A percentile compares a stretch with the other conserved stretches of the same genome.
These are phyloP conservation scores for Pythium biforme DNA, from an alignment of 352 stramenopile species.

Conservation along the genomic window DNA sequence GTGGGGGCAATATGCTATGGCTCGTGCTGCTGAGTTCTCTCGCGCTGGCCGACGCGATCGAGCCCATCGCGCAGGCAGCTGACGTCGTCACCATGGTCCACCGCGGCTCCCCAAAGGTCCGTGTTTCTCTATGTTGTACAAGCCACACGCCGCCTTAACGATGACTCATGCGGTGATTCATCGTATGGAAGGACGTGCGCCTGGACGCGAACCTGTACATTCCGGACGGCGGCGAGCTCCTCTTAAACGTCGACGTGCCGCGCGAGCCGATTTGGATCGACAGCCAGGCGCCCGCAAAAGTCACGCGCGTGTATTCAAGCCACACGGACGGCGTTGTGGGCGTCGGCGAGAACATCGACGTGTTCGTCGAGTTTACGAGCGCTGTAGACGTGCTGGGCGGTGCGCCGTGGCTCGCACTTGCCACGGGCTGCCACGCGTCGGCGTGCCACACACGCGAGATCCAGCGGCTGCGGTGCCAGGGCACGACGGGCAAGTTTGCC, in stretches of 20 bases:
- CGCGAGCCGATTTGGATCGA: slow-evolving; percentile 50
- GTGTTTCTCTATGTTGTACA: neutral
- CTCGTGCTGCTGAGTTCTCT: neutral
- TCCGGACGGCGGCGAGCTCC: slow-evolving; percentile 63
- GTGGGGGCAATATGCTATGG: neutral
- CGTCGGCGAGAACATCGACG: slow-evolving; percentile 55
- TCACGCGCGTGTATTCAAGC: slow-evolving; percentile 59
- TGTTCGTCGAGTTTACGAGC: slow-evolving; percentile 75
- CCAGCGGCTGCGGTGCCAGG: slow-evolving; percentile 58
- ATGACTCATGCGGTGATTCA: no score
- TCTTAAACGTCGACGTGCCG: slow-evolving; percentile 64
- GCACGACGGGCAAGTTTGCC: slow-evolving; percentile 62
- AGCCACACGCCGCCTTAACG: no score
- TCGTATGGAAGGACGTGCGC: slow-evolving; percentile 52
- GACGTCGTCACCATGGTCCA: slow-evolving; percentile 56
- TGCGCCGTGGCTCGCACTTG: slow-evolving; percentile 46
- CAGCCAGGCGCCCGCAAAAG: slow-evolving; percentile 53
- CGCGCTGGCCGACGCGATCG: slow-evolving; percentile 21
- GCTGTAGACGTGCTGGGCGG: slow-evolving; percentile 56
- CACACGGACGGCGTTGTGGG: slow-evolving; percentile 46
- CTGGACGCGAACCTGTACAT: slow-evolving; percentile 74
- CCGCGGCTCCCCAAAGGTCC: slow-evolving; percentile 38
- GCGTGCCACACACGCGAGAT: slow-evolving; percentile 57
- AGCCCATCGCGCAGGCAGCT: slow-evolving; percentile 47
- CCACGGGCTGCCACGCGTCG: slow-evolving; percentile 52